Evolutionary conservation across 2,329 filamentous ascomycete species (phyloP), one percentile per base, ranked within the genome.

Genomic region (Nemania sp.): DNA sequence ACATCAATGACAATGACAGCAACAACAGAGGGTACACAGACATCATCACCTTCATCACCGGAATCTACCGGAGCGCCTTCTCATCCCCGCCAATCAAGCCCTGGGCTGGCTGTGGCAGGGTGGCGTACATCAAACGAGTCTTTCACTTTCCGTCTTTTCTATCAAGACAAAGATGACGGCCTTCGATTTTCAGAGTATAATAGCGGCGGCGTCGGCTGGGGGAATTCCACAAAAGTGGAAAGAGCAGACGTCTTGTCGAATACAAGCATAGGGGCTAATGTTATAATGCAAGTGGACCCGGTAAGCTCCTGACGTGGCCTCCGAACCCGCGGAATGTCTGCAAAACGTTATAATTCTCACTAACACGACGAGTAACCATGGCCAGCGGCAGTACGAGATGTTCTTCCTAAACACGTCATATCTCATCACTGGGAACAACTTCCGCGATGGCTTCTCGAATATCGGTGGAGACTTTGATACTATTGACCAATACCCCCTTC

Each of bases 71-170:
- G 5, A 4, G 32, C 45, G 11, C n/a, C 21, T n/a, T 21, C 18
- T 10, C 29, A 12, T 40, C 20, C 34, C 20, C 18, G 9, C 9
- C 45, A 20, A 55, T 42, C 45, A n/a, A 48, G 40, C 20, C n/a
- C 34, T 4, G 17, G 43, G 5, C 34, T 55, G 7, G 35, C 53
- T 9, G 53, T 21, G 9, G 15, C 53, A n/a, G 53, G 53, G 7
- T 48, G 34, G 34, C 45, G 53, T 34, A 55, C 45, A 48, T 5
- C 11, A 10, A 15, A 7, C 2, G 34, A 7, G 1, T 42, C 40
- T 48, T 55, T 55, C 43, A 48, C 11, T 12, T 48, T 48, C 2
- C 53, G 53, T 37, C 10, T 55, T 34, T 55, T 55, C 43, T 55
- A 55, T 40, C 53, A 55, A 46, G 53, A 55, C 13, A 12, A 48